Conservation (phyloP, 192 early-diverging fungal genomes). For the Linnemannia exigua region DNA sequence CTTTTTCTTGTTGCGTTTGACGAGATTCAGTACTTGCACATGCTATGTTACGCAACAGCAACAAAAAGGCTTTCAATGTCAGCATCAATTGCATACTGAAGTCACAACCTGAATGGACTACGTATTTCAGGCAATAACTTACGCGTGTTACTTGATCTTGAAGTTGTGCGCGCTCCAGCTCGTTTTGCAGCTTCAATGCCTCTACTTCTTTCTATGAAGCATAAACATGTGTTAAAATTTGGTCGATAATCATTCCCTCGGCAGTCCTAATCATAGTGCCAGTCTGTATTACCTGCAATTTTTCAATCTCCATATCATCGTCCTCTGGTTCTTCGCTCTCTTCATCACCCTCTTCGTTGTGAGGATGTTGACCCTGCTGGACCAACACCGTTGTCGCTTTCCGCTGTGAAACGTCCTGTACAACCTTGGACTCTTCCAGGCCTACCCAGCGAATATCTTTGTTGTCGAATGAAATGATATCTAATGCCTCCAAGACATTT, state of each 20-base stretch:
- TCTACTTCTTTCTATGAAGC: conserved; percentile 33
- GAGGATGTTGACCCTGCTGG: neutral
- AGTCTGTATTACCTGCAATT: conserved; percentile 29
- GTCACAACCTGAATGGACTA: neutral
- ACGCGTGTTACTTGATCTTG: conserved; percentile 46
- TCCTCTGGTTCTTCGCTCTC: conserved; percentile 52
- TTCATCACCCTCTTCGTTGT: conserved; percentile 28
- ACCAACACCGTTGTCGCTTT: neutral
- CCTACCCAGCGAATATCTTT: conserved; percentile 78
- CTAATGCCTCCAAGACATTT: conserved; percentile 75
- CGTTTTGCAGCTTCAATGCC: conserved; percentile 23
- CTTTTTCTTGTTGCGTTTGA: conserved; percentile 37
- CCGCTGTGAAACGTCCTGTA: conserved; percentile 20
- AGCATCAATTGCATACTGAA: neutral
- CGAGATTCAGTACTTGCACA: conserved; percentile 44
- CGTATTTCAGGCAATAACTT: neutral
- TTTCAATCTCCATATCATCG: conserved; percentile 50
- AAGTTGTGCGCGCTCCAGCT: conserved; percentile 34
- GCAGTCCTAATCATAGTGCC: neutral
- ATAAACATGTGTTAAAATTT: neutral
- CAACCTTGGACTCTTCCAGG: conserved; percentile 58
- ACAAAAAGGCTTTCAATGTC: neutral
- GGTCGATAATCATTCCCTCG: neutral
- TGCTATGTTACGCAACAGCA: conserved; percentile 15
- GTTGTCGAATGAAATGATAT: conserved; percentile 71